phyloP scores from a whole-genome alignment of 2,329 filamentous ascomycete genomes.

The Ceratocystis albifundus region DNA sequence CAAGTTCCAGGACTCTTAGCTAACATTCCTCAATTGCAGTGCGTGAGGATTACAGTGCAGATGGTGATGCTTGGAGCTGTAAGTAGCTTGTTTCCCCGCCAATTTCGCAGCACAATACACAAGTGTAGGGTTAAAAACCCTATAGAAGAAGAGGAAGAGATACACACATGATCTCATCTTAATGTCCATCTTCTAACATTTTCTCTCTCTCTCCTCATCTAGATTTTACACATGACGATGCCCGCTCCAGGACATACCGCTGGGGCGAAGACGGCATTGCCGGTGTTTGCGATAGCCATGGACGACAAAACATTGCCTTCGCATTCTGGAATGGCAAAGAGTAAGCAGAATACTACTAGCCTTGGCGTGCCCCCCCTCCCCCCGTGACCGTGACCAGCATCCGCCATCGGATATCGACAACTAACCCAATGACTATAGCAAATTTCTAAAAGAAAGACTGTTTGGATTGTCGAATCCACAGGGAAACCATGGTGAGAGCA shows the following conservation, averaged over 20 bases:
- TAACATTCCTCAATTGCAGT: constrained; percentile 39
- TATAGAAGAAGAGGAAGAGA: too few species aligned
- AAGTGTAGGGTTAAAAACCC: constrained; percentile 24
- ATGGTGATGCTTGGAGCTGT: constrained; percentile 95
- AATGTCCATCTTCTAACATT: background rate
- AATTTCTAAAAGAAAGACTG: constrained; percentile 86
- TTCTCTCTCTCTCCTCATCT: background rate
- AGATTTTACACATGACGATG: constrained; percentile 93
- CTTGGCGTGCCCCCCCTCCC: too few species aligned
- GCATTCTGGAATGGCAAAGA: constrained; percentile 97
- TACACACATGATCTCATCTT: too few species aligned
- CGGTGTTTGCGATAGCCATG: constrained; percentile 83
- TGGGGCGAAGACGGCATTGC: constrained; percentile 98
- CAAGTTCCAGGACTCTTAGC: constrained; percentile 24
- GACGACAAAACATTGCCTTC: constrained; percentile 84
- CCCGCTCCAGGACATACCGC: constrained; percentile 74
- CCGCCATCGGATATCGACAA: constrained; percentile 10
- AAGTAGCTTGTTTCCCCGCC: constrained; percentile 34
- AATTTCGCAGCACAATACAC: background rate
- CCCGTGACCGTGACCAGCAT: too few species aligned
- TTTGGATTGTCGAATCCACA: constrained; percentile 94
- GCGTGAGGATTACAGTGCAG: constrained; percentile 78
- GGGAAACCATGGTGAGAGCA: constrained; percentile 91
- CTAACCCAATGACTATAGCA: constrained; percentile 39
- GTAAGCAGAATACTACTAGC: constrained; percentile 35